Evolutionary conservation across 495 filamentous ascomycete species (phyloP), one percentile per base, ranked within the genome.

Genomic region (Penicillium salamii): DNA sequence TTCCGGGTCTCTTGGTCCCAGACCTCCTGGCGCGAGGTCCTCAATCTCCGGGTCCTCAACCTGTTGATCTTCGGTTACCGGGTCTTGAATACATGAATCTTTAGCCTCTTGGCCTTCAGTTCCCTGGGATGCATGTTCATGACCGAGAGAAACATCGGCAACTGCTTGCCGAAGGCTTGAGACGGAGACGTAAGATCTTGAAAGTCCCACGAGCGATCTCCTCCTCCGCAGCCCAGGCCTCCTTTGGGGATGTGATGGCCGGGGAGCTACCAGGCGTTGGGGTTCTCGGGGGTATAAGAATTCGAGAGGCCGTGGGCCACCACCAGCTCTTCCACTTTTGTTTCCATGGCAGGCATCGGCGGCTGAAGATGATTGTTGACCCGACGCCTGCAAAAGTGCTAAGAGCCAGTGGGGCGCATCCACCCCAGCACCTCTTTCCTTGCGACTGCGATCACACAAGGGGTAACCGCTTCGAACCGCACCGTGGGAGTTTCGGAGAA

Each of bases 401-500:
- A 73, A 52, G 57, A 67, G 69, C 72, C 75, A 79, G 21, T 62
- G 49, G 21, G 75, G 60, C 49, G 84, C 65, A 52, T 90, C 81
- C 52, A 83, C 62, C 29, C 79, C 71, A 51, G 72, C 61, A 32
- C 74, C 78, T 28, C 78, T 82, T 71, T 89, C 80, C 41, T 80
- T 76, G 81, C 85, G 89, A 49, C 90, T 86, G 43, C 70, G 62
- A 20, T 79, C 80, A 53, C 84, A 84, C 13, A 91, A 75, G 40
- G 74, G 70, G 39, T 81, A 80, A 55, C 76, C 73, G 55, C 70
- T 80, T 58, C 75, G 81, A 53, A 78, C 68, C n/a, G 75, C 65
- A 52, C 72, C 73, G 35, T 70, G 74, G 29, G 78, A 60, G 49
- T 76, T 72, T 58, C 80, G 85, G 54, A 89, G 69, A 56, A 87